Base-by-base conservation (phyloP, 2,329 filamentous ascomycete genomes). In the Botryotinia convoluta region DNA sequence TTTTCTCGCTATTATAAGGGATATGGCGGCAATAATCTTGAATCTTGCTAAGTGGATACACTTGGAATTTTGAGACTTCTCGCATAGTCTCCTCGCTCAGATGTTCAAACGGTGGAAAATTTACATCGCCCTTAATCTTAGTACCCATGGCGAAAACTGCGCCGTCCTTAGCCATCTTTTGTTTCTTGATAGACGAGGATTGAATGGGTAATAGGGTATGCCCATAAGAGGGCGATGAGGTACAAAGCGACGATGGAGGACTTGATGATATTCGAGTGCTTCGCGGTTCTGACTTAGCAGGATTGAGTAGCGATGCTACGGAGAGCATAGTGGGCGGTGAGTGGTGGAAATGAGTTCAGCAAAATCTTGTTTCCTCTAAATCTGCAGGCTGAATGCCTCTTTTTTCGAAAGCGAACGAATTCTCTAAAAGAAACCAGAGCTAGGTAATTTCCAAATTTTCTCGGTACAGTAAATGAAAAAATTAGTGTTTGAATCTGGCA, bases 1-100 rank as follows among this genome's bases (percentile, higher is more conserved):
- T 97, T 86, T 98, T 98, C 77, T 94, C 93, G 81, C 95, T 97
- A 80, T 94, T 95, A 83, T 98, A 98, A 0, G 95, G 95, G 74
- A 98, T 97, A 79, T 95, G 94, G 69, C 90, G 87, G 76, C 88
- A 88, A 74, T 86, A 91, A 44, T 87, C 84, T 64, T 84, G 83
- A 75, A 92, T 93, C 75, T 86, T 84, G 2, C 89, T 88, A 76
- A 90, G 85, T 0, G 93, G 92, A 72, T 86, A 87, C 71, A 98
- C 85, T 26, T 88, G 84, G 79, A 92, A 95, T 57, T 84, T 85
- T 57, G 84, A 83, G 74, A 96, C 88, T 75, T 91, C 86, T 22
- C 84, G 83, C 16, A 86, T 83, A 26, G 92, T 85, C 35, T 84
- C 81, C 37, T 87, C 85, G 76, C 92, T 87, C 45, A 91, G 82